phyloP scores from a whole-genome alignment of 2,329 filamentous ascomycete genomes.

The Botrytis aclada region DNA sequence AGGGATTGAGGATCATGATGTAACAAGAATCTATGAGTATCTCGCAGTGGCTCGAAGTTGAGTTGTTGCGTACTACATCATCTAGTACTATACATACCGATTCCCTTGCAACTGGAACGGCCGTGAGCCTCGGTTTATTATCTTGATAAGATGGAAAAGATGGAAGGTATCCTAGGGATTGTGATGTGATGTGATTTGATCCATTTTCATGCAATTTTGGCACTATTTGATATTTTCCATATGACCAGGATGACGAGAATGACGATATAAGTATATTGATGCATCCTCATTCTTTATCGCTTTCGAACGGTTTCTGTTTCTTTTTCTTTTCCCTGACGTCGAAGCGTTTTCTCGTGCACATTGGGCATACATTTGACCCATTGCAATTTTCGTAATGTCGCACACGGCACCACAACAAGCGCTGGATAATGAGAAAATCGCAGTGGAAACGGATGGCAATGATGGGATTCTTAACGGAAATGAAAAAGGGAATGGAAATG shows the following conservation, averaged over 20 bases:
- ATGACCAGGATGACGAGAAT: no score
- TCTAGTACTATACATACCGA: neutral
- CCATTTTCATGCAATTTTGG: neutral
- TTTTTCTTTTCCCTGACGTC: neutral
- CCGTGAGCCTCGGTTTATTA: neutral
- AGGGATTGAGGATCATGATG: neutral
- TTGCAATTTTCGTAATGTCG: neutral
- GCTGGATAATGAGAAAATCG: neutral
- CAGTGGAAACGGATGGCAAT: neutral
- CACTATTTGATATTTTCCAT: neutral
- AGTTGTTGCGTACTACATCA: neutral
- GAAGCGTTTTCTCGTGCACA: neutral
- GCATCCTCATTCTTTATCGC: neutral
- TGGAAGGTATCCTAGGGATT: neutral
- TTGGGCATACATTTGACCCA: neutral
- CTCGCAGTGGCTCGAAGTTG: neutral
- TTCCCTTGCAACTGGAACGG: neutral
- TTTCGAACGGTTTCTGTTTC: no score
- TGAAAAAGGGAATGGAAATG: slow-evolving; percentile 9
- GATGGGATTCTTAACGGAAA: neutral
- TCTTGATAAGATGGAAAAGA: neutral
- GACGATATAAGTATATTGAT: neutral
- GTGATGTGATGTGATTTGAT: neutral
- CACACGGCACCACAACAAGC: neutral
- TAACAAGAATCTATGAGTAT: neutral